Percentiles rank a stretch among this genome's conserved stretches.
phyloP scores from a whole-genome alignment of 805 yeast species.

The Candida sanyiensis region DNA sequence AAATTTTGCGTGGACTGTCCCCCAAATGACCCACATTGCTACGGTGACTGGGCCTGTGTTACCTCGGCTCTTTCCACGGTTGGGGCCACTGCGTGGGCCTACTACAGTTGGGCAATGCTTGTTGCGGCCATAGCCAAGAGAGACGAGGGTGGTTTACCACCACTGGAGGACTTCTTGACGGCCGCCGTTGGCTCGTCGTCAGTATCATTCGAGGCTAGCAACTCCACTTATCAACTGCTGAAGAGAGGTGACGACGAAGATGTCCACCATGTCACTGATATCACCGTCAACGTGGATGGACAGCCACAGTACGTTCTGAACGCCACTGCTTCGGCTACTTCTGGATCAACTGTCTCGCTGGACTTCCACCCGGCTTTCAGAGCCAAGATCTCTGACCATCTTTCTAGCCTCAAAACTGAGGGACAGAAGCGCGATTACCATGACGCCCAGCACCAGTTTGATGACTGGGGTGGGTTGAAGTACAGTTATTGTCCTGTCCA shows the following conservation, averaged over 20 bases:
- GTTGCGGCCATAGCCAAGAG: background rate
- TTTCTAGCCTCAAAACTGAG: background rate
- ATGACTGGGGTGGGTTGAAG: slow-evolving; percentile 1
- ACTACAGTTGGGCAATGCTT: background rate
- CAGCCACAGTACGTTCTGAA: background rate
- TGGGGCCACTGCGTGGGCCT: slow-evolving; percentile 1
- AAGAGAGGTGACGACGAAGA: background rate
- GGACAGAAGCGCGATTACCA: background rate
- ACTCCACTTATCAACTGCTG: background rate
- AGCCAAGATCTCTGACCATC: background rate
- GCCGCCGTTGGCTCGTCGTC: background rate
- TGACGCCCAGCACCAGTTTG: background rate
- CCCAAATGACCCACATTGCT: background rate
- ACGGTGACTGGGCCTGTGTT: slow-evolving; percentile 1
- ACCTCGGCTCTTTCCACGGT: slow-evolving; percentile 1
- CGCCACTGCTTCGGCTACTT: background rate
- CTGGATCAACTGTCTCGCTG: background rate
- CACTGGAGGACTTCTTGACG: background rate
- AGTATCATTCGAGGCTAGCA: background rate
- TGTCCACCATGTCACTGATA: background rate
- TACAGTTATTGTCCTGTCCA: slow-evolving; percentile 2
- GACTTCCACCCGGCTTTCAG: background rate
- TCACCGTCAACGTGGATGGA: slow-evolving; percentile 1
- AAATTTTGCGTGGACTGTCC: slow-evolving; percentile 1
- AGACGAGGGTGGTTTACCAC: no score